Base-by-base conservation (phyloP, 495 filamentous ascomycete species). In the Aspergillus biplanus region DNA sequence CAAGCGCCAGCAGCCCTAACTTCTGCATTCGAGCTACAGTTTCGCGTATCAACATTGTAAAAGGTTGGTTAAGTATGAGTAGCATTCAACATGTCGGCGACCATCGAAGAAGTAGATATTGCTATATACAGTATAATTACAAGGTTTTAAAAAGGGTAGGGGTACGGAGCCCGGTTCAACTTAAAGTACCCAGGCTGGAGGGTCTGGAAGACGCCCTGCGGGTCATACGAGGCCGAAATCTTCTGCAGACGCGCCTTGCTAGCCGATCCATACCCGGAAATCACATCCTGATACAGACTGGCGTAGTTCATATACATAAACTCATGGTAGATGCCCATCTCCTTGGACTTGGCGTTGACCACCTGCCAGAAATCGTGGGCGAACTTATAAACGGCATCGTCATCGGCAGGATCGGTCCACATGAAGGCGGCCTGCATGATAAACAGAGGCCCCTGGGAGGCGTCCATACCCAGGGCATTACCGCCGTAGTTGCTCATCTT, bases 261-360 rank as follows among this genome's bases (percentile, higher is more conserved):
- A 7, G 32, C 33, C 31, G 60, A n/a, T 11, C 53, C 53, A 15
- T 62, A 62, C 18, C 60, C 52, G 11, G 60, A 37, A n/a, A 62
- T 62, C 27, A 57, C 60, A 35, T 62, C 60, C 53, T 62, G 60
- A 18, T 37, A 56, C 12, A 50, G 52, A 13, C 60, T 62, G 5
- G 60, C 60, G 35, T 62, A 82, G 60, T 86, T 86, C 63, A 85
- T 78, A 64, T 89, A 89, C 33, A 89, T 67, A 57, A 83, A 91
- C 37, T 80, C 74, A 56, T 86, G 70, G 44, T 75, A 69, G 31
- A 85, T 16, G 0, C 75, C 75, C 49, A 78, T 63, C 15, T 60
- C 65, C 59, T 80, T 73, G 1, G 85, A 81, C 27, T 79, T 65
- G 7, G 72, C 72, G 15, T 60, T 55, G 12, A 66, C 62, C 52